phyloP scores from a whole-genome alignment of 345 rosid species.

The Populus nigra region DNA sequence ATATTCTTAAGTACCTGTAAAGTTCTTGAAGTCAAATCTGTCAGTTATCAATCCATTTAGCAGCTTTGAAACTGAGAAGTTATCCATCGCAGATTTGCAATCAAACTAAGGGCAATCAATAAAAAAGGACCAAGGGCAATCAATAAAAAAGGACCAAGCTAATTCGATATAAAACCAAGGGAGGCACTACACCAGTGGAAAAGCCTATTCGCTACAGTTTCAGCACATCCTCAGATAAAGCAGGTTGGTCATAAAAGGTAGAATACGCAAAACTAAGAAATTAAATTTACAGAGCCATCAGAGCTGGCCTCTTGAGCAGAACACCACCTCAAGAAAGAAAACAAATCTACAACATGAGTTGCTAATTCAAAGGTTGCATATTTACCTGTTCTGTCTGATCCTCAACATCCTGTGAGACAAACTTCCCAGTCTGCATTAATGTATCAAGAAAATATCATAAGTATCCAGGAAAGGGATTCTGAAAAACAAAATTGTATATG shows the following conservation, averaged over 20 bases:
- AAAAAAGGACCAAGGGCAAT: not conserved
- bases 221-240: not conserved
- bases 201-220: not conserved
- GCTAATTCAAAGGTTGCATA: not conserved
- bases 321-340: not conserved
- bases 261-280: not conserved
- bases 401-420: conserved; percentile 62
- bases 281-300: not conserved
- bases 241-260: not conserved
- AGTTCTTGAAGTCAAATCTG: not conserved
- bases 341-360: not conserved
- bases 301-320: not conserved
- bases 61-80: not conserved
- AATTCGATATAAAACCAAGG: not conserved
- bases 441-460: conserved; percentile 14
- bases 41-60: not conserved
- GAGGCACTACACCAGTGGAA: not conserved
- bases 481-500: not conserved
- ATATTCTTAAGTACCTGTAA: conserved; percentile 55
- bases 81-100: not conserved
- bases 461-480: not conserved
- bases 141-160: not conserved
- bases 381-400: conserved; percentile 88
- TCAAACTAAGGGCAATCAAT: not conserved
- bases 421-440: conserved; percentile 65